phyloP scores from a whole-genome alignment of 2,329 filamentous ascomycete species.

The Aurifilum marmelostoma region DNA sequence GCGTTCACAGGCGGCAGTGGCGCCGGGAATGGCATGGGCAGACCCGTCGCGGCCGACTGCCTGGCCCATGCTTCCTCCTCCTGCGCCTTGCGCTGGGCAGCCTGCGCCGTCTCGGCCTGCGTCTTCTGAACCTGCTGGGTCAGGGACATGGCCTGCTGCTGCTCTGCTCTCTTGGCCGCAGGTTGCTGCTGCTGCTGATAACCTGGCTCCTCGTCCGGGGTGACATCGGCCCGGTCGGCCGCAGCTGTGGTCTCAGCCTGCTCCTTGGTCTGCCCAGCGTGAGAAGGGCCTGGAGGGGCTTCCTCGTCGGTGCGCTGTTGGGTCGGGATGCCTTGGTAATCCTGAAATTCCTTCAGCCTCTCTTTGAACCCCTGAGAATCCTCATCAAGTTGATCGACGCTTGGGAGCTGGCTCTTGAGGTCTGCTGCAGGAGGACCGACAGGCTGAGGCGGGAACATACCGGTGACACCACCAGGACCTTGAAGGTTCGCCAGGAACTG shows the following conservation, averaged over 20 bases:
- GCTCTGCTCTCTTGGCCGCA: slow-evolving; percentile 20
- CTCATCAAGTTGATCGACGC: slow-evolving; percentile 52
- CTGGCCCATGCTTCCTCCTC: slow-evolving; percentile 53
- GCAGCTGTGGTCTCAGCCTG: slow-evolving; percentile 24
- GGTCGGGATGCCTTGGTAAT: slow-evolving; percentile 59
- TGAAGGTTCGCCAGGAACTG: slow-evolving; percentile 53
- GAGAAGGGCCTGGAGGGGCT: slow-evolving; percentile 28
- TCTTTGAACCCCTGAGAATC: slow-evolving; percentile 67
- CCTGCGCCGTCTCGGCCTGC: slow-evolving; percentile 48
- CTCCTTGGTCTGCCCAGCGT: slow-evolving; percentile 30
- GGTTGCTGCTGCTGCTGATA: slow-evolving; percentile 29
- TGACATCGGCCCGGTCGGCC: slow-evolving; percentile 25
- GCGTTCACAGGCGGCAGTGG: slow-evolving; percentile 76
- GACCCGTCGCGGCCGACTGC: slow-evolving; percentile 60
- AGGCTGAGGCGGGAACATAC: slow-evolving; percentile 43
- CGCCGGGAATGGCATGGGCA: slow-evolving; percentile 76
- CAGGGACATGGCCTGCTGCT: slow-evolving; percentile 63
- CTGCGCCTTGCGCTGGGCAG: slow-evolving; percentile 56
- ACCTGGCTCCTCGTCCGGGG: slow-evolving; percentile 32
- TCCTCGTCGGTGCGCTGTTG: slow-evolving; percentile 64
- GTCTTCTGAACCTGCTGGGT: slow-evolving; percentile 86
- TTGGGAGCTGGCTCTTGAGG: slow-evolving; percentile 51
- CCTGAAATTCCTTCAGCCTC: slow-evolving; percentile 82
- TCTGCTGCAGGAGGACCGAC: slow-evolving; percentile 44
- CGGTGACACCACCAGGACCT: slow-evolving; percentile 37